Base-by-base conservation (phyloP, 1,284 basidiomycete genomes). In the Fomitopsis betulina region DNA sequence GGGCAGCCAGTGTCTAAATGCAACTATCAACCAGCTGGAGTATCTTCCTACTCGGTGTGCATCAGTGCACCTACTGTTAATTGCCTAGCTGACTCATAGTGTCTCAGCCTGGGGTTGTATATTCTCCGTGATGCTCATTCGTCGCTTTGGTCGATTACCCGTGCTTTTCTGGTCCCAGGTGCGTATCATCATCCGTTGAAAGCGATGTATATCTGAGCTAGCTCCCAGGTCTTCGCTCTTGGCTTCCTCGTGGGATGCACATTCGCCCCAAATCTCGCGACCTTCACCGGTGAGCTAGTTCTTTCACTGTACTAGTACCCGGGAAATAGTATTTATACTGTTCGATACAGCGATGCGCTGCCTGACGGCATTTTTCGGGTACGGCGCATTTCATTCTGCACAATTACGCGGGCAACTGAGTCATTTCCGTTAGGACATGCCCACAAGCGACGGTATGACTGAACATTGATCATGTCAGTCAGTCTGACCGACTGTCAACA, bases 321-420 rank as follows among this genome's bases (percentile, higher is more conserved):
- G 21, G 6, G 17, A 5, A 4, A 17, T n/a, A 1, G 12, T n/a
- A 33, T 27, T 21, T 39, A 3, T 27, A 15, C 15, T 35, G 2
- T 21, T 8, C 10, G 8, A 21, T 32, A n/a, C 23, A 81, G 88
- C 81, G 0, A 87, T 89, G 83, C 78, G 89, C 47, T 90, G 87
- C 60, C 70, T 91, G 56, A 86, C 79, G 2, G 86, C 77, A 4
- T 83, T 91, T 67, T 91, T 91, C 64, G 84, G 79, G 80, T 89
- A 74, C 45, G 58, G 53, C 45, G 10, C 15, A 47, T 39, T 43
- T n/a, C 8, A 9, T 21, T 19, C 7, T 13, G 27, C 47, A 35
- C 42, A 43, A 40, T 17, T 23, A 33, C 1, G 21, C 27, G 15
- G 40, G 43, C 19, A 58, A 21, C 37, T 47, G 7, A 13, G 21